Evolutionary conservation across 257 asterid species (phyloP).

Genomic region (Nicotiana sylvestris): DNA sequence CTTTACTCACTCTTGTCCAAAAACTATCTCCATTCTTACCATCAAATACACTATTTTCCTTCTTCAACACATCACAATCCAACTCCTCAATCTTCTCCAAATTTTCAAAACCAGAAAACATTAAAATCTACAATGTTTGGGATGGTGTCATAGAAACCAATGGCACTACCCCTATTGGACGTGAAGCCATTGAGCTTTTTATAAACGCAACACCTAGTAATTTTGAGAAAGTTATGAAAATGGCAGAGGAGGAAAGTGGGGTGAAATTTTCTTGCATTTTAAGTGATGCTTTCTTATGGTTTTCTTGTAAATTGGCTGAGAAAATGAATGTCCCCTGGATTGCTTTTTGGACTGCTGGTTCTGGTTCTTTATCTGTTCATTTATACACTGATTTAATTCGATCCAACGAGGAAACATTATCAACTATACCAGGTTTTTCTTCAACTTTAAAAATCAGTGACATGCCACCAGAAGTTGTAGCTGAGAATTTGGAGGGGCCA

Average conservation of each 20-base stretch:
- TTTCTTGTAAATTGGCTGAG: conserved; percentile 52
- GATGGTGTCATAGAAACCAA: conserved; percentile 43
- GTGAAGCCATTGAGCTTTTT: conserved; percentile 45
- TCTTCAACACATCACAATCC: conserved; percentile 46
- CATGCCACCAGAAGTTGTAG: conserved; percentile 52
- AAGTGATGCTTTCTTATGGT: conserved; percentile 64
- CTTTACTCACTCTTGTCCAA: conserved; percentile 42
- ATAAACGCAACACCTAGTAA: conserved; percentile 47
- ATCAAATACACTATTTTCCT: conserved; percentile 35
- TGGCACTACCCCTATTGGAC: conserved; percentile 32
- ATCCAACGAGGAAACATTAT: conserved; percentile 17
- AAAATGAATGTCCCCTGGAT: conserved; percentile 57
- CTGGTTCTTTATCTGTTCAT: conserved; percentile 53
- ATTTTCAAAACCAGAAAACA: conserved; percentile 9
- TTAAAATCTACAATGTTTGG: conserved; percentile 39
- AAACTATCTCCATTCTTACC: conserved; percentile 43
- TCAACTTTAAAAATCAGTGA: conserved; percentile 31
- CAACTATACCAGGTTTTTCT: conserved; percentile 51
- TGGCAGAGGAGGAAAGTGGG: conserved; percentile 46
- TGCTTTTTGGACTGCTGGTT: conserved; percentile 57
- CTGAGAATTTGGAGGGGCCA: conserved; percentile 32
- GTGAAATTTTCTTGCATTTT: conserved; percentile 40
- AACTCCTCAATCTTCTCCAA: conserved; percentile 22
- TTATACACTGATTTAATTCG: conserved; percentile 43
- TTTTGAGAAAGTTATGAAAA: conserved; percentile 37